These are phyloP conservation scores for Heliosperma pusillum DNA, from an alignment of 148 eudicot genomes.

Conservation along the genomic window DNA sequence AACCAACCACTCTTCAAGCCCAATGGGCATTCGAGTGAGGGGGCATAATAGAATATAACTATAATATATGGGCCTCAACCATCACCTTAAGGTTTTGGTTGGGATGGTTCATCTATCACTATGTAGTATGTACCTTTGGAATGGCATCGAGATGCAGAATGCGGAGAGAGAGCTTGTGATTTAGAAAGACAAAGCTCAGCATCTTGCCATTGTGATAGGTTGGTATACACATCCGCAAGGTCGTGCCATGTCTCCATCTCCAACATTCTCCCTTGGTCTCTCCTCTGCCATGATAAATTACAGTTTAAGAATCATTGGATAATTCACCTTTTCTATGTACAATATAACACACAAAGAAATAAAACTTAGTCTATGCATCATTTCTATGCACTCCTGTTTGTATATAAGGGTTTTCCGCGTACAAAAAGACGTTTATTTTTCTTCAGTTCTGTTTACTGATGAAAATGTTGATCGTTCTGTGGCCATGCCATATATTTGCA, in stretches of 20 bases:
- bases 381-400: background rate
- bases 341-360: background rate
- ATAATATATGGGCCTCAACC: too few species aligned
- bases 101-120: too few species aligned
- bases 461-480: background rate
- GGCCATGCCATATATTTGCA: background rate
- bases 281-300: constrained; percentile 42
- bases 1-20: too few species aligned
- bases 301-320: background rate
- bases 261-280: constrained; percentile 38
- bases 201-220: constrained; percentile 76
- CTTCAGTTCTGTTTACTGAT: background rate
- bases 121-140: constrained; percentile 67
- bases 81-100: too few species aligned
- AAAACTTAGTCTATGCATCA: background rate
- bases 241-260: constrained; percentile 97
- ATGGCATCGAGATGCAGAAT: constrained; percentile 76
- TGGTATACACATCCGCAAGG: constrained; percentile 70
- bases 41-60: too few species aligned
- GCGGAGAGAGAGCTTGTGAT: constrained; percentile 61
- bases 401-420: background rate
- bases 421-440: background rate
- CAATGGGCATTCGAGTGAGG: too few species aligned
- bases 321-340: background rate
- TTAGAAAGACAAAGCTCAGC: constrained; percentile 78